Evolutionary conservation across 768 basidiomycete species (phyloP), one percentile per base, ranked within the genome.

Genomic region (Pulveroboletus sp.): DNA sequence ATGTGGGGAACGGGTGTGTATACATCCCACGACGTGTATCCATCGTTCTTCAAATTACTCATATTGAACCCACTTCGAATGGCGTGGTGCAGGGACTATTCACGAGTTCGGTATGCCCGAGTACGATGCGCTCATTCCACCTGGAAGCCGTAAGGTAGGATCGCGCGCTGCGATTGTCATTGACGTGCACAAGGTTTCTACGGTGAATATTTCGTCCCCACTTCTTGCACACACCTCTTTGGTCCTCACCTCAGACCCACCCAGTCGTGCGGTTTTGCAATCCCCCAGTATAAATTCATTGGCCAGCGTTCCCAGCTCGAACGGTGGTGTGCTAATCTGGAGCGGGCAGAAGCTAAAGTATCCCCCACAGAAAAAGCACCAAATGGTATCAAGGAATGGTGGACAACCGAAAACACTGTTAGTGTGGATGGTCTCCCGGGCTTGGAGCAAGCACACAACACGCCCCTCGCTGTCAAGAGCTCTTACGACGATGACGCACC

Each of bases 221-320:
- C 11, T n/a, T 26, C n/a, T 6, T 17, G 37, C 4, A 28, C n/a
- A 4, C 17, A 15, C 12, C 3, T 42, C 32, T 30, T 24, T 49
- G 7, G 59, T 10, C 4, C 11, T 32, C 15, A 2, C 8, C 33
- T 33, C 9, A 5, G 47, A n/a, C 18, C 24, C 15, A n/a, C 17
- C 24, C 53, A 86, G 85, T 83, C 83, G 2, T 87, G 83, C 55
- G 83, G 85, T 18, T 86, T 75, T 55, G 76, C 76, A 0, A 76
- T 85, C 24, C 85, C 86, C 3, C 75, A 75, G 57, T 85, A 78
- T 61, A 69, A 73, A 38, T 86, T 78, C 67, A 65, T 77, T 36
- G 68, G 71, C 5, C 79, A 83, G 48, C 81, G 85, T 24, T 75
- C 72, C 2, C 72, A 72, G 8, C 76, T 82, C 14, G 69, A 76